These are phyloP conservation scores for Pterocarpus santalinus DNA, from an alignment of 306 rosid species.

Conservation along the genomic window DNA sequence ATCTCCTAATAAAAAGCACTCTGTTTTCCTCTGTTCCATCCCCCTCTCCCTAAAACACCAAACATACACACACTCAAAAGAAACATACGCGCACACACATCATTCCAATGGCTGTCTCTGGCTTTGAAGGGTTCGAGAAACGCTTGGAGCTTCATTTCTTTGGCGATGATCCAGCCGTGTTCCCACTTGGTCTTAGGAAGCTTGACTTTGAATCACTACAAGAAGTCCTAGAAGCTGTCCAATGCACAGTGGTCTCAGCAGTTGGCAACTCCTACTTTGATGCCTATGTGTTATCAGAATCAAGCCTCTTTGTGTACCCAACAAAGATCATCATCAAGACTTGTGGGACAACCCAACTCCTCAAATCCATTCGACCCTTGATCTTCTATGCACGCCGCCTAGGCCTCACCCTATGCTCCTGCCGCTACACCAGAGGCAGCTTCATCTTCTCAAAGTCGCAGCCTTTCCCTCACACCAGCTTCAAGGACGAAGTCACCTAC, in stretches of 20 bases:
- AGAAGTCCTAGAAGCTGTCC: slow-evolving; percentile 74
- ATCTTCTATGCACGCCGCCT: slow-evolving; percentile 67
- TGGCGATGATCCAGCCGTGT: slow-evolving; percentile 68
- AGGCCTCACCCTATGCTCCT: slow-evolving; percentile 71
- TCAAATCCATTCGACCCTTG: slow-evolving; percentile 82
- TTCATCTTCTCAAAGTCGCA: slow-evolving; percentile 88
- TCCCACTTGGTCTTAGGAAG: slow-evolving; percentile 69
- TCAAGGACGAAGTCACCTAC: slow-evolving; percentile 82
- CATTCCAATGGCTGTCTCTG: slow-evolving; percentile 76
- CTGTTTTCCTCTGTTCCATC: slow-evolving; percentile 56
- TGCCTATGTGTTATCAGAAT: slow-evolving; percentile 90
- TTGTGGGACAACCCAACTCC: slow-evolving; percentile 98
- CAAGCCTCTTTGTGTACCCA: slow-evolving; percentile 97
- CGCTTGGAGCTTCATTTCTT: slow-evolving; percentile 93
- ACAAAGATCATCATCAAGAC: slow-evolving; percentile 94
- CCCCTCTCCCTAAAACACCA: not conserved
- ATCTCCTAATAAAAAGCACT: slow-evolving; percentile 34
- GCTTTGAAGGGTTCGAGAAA: slow-evolving; percentile 96
- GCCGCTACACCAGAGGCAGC: slow-evolving; percentile 90
- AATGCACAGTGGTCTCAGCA: slow-evolving; percentile 95
- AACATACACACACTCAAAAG: not conserved
- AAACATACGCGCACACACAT: not conserved
- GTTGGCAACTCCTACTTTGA: slow-evolving; percentile 85
- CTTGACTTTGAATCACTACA: slow-evolving; percentile 71
- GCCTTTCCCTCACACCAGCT: slow-evolving; percentile 85